Conservation (phyloP, 2,329 filamentous ascomycete genomes). For the Elsinoe fawcettii region DNA sequence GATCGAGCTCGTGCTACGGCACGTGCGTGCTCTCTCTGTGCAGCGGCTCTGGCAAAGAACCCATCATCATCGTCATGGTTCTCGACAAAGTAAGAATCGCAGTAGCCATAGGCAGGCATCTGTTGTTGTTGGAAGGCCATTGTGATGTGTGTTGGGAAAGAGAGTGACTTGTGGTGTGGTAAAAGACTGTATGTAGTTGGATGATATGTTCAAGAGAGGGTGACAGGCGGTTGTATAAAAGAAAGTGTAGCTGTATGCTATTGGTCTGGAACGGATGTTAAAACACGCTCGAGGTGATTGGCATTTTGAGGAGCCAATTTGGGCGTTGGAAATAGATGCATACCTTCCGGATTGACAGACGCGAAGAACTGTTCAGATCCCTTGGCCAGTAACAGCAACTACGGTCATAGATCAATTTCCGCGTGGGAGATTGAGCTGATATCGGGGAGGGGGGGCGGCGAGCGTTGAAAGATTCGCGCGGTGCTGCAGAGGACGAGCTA, state of each 20-base stretch:
- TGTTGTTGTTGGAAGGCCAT: constrained; percentile 50
- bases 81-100: constrained; percentile 63
- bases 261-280: constrained; percentile 30
- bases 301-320: background rate
- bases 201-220: constrained; percentile 23
- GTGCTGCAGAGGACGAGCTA: constrained; percentile 47
- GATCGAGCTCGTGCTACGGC: constrained; percentile 75
- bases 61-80: constrained; percentile 49
- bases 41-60: constrained; percentile 50
- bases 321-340: constrained; percentile 36
- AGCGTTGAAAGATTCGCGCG: constrained; percentile 36
- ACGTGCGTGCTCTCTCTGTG: constrained; percentile 66
- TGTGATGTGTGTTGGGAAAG: constrained; percentile 33
- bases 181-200: constrained; percentile 55
- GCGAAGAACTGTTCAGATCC: constrained; percentile 11
- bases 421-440: constrained; percentile 21
- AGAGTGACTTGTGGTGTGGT: constrained; percentile 24
- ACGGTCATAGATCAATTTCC: constrained; percentile 11
- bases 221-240: constrained; percentile 21
- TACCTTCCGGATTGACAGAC: constrained; percentile 13
- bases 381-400: background rate
- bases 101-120: constrained; percentile 52
- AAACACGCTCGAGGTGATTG: constrained; percentile 21
- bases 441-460: constrained; percentile 14
- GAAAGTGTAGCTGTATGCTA: background rate